Base-by-base conservation (phyloP, 805 yeast genomes). In the Millerozyma miso region DNA sequence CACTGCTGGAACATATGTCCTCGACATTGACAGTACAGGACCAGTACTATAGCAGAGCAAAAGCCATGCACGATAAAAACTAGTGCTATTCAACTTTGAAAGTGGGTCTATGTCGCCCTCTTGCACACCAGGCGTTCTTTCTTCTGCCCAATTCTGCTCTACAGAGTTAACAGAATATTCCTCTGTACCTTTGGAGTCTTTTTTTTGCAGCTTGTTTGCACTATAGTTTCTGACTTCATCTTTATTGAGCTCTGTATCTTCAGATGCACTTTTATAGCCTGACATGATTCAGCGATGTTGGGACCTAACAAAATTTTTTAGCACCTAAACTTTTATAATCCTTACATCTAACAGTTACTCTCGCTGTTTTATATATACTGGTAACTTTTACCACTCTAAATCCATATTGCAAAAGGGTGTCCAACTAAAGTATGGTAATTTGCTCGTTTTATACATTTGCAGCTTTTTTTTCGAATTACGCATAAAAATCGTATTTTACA, bases 11-110 rank as follows among this genome's bases (percentile, higher is more conserved):
- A 69, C 65, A 44, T 69, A 69, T 1, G 71, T 59, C 41, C 69
- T 54, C 3, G 64, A 43, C 73, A 69, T 66, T 5, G 73, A 62
- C 1, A 73, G 60, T 0, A 66, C 71, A 1, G 74, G 74, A 1
- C 75, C 75, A 1, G 73, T 68, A 3, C 68, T 51, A 46, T 60
- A 69, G 44, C 73, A 67, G 4, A 69, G 44, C 4, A 66, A 50
- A 2, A 69, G 50, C 75, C 75, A 69, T 12, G 67, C 48, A 17
- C 60, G 41, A 40, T 49, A 62, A 23, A 23, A 4, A 53, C 10
- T 23, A 10, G 10, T 10, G 29, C 29, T 23, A 10, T 23, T 23
- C 10, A 23, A 23, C 29, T 7, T 23, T 7, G 29, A n/a, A n/a
- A n/a, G n/a, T n/a, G 12, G 7, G 41, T 23, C 33, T 17, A 4